These are phyloP conservation scores for Byssothecium circinans DNA, from an alignment of 2,329 filamentous ascomycete species.

Conservation along the genomic window DNA sequence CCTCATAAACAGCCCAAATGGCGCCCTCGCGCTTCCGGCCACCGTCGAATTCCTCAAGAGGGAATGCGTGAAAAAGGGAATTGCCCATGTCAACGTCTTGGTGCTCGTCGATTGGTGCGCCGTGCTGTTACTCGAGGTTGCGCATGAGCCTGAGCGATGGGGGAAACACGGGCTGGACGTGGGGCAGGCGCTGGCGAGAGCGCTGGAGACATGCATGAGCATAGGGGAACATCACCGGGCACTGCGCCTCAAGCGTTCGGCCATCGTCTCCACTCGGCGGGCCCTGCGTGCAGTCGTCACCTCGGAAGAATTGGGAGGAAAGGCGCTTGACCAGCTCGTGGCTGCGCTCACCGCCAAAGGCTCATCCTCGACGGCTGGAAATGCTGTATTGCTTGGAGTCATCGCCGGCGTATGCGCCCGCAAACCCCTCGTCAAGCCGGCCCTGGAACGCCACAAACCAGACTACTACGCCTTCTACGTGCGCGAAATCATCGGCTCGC, in stretches of 20 bases:
- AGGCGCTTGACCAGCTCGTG: constrained; percentile 65
- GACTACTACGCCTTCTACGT: constrained; percentile 81
- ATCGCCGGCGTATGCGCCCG: constrained; percentile 85
- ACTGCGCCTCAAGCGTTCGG: constrained; percentile 68
- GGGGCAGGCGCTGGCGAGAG: constrained; percentile 68
- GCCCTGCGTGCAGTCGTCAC: constrained; percentile 75
- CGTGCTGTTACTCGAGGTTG: constrained; percentile 72
- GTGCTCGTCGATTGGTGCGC: constrained; percentile 90
- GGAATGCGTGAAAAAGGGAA: constrained; percentile 74
- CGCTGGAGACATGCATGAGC: constrained; percentile 75
- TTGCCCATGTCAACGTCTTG: constrained; percentile 80
- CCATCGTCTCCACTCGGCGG: constrained; percentile 75
- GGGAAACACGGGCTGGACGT: constrained; percentile 66
- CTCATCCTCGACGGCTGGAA: constrained; percentile 63
- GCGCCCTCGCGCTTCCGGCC: constrained; percentile 60
- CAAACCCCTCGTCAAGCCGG: constrained; percentile 62
- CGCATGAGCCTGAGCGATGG: constrained; percentile 62
- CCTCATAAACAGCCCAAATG: constrained; percentile 62
- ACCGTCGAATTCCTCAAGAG: constrained; percentile 68
- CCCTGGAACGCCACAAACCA: constrained; percentile 67
- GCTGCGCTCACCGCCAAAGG: constrained; percentile 69
- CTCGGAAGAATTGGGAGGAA: constrained; percentile 57
- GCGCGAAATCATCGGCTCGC: constrained; percentile 81
- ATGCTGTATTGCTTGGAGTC: constrained; percentile 79
- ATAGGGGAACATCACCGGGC: constrained; percentile 28